phyloP scores from a whole-genome alignment of 345 rosid genomes.

The Microcos paniculata region DNA sequence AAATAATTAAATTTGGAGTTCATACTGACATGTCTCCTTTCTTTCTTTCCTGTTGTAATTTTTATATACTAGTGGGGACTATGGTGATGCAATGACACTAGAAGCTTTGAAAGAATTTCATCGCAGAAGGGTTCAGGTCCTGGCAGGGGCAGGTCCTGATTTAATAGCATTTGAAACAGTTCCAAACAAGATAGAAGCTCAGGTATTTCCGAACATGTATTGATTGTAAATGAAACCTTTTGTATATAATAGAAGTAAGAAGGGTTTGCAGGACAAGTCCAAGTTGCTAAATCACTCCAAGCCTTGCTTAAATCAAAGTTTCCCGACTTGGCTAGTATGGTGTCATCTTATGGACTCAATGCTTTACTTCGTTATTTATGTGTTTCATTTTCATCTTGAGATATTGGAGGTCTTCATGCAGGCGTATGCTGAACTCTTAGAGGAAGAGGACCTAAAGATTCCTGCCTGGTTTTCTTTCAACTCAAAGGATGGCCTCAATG shows the following conservation, averaged over 20 bases:
- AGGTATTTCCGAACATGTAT: constrained; percentile 40
- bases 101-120: constrained; percentile 65
- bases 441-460: constrained; percentile 55
- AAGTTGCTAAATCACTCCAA: not conserved
- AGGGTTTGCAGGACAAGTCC: not conserved
- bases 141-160: constrained; percentile 69
- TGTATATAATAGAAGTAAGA: not conserved
- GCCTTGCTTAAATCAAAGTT: not conserved
- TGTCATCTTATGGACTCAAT: not conserved
- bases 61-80: constrained; percentile 48
- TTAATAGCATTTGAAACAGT: constrained; percentile 79
- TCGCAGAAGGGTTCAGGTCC: constrained; percentile 67
- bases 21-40: not conserved
- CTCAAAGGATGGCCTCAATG: constrained; percentile 73
- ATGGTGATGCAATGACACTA: constrained; percentile 58
- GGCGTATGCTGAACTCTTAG: constrained; percentile 72
- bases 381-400: not conserved
- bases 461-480: constrained; percentile 84
- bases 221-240: constrained; percentile 2
- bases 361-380: constrained; percentile 1
- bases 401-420: constrained; percentile 18
- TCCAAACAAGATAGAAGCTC: constrained; percentile 87
- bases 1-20: not conserved
- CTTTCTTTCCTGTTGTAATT: constrained; percentile 18
- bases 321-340: not conserved